A percentile compares a stretch with the other conserved stretches of the same genome.
Evolutionary conservation across 257 asterid species (phyloP).

Genomic region (Cruciata laevipes): DNA sequence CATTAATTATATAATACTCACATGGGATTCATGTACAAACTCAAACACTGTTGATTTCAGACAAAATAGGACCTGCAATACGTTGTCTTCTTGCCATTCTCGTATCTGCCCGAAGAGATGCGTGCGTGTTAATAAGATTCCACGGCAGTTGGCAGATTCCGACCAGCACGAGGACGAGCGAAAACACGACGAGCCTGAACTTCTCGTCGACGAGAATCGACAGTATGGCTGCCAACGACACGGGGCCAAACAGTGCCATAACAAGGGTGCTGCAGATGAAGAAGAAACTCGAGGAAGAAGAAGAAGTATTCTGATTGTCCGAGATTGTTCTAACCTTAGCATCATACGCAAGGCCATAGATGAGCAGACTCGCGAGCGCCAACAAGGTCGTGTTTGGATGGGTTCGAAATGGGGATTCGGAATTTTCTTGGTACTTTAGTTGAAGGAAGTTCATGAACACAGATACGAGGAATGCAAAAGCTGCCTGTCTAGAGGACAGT

Average conservation of each 20-base stretch:
- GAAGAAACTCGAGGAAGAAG: background rate
- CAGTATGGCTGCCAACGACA: background rate
- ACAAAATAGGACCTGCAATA: background rate
- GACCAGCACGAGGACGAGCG: background rate
- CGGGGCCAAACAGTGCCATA: background rate
- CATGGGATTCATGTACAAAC: too few species aligned
- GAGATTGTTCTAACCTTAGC: background rate
- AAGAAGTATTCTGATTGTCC: background rate
- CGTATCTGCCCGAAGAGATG: background rate
- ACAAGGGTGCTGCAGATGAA: background rate
- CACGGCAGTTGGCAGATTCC: background rate
- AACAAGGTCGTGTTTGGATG: constrained; percentile 11
- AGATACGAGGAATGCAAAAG: constrained; percentile 1
- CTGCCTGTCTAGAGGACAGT: background rate
- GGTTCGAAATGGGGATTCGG: constrained; percentile 12
- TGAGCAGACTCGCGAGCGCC: constrained; percentile 2
- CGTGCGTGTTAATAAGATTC: background rate
- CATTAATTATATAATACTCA: too few species aligned
- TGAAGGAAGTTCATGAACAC: constrained; percentile 4
- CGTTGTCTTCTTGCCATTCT: background rate
- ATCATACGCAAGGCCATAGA: background rate
- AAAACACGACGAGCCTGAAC: background rate
- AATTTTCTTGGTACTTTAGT: constrained; percentile 8
- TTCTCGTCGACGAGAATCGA: background rate
- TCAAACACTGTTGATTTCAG: background rate